phyloP scores from a whole-genome alignment of 129 eudicot species.

The Kitagawia praeruptora region DNA sequence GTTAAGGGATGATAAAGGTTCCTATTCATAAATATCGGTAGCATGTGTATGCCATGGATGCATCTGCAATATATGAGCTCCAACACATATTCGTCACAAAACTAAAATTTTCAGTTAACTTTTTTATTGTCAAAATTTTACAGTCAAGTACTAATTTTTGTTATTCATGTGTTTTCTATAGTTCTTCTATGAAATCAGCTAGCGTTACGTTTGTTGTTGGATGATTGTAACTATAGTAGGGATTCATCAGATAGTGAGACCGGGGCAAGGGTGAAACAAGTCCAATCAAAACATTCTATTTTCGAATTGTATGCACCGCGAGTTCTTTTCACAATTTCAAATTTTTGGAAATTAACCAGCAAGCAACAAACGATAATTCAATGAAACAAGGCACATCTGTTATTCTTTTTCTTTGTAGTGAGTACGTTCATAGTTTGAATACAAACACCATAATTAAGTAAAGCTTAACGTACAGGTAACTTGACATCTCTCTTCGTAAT shows the following conservation, averaged over 20 bases:
- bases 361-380: not conserved
- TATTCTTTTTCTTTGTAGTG: not conserved
- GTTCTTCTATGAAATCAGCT: too few relatives aligned
- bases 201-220: not conserved
- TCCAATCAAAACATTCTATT: not conserved
- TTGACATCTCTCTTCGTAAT: not conserved
- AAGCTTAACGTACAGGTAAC: not conserved
- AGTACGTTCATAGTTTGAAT: not conserved
- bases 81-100: not conserved
- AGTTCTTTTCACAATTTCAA: not conserved
- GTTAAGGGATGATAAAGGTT: not conserved
- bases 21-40: not conserved
- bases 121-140: not conserved
- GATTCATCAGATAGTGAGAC: not conserved
- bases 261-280: not conserved
- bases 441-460: not conserved
- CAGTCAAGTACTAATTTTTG: not conserved
- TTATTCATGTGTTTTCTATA: not conserved
- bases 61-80: not conserved
- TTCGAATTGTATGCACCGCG: too few relatives aligned
- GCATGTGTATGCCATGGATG: not conserved
- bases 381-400: not conserved
- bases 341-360: not conserved
- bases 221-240: not conserved
- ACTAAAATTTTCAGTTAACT: not conserved